Base-by-base conservation (phyloP, 257 asterid genomes). In the Dorcoceras hygrometricum region DNA sequence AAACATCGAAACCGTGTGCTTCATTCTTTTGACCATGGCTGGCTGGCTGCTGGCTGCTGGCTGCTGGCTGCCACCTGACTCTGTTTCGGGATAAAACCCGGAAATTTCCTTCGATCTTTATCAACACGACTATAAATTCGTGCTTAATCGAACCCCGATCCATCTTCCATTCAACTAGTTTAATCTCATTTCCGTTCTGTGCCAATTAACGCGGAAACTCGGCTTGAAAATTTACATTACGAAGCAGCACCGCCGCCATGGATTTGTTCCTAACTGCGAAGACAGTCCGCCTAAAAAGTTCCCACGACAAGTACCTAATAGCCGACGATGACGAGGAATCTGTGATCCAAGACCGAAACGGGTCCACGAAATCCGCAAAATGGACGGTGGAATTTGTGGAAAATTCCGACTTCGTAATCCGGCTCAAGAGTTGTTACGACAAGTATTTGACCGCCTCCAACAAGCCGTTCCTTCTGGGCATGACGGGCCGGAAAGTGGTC, bases 401-500 rank as follows among this genome's bases (percentile, higher is more conserved):
- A 0, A 66, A 54, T 64, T 66, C 78, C 73, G 80, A 73, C 71
- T 62, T 75, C 26, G 67, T 72, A 0, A 75, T 89, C 83, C 87
- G 95, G 4, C 85, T 89, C 61, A 78, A 79, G 71, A 82, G 91
- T 77, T 81, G 87, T 73, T 81, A 84, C 73, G 83, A 83, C 57
- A 86, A 82, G 83, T 89, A 84, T 77, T 61, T 89, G 0, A 89
- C 95, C 19, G 95, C 96, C 57, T 79, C 96, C 0, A 86, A 89
- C 51, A 82, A 69, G 46, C 80, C 91, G 23, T 89, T 81, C 29
- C 84, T 89, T 1, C 81, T 94, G 14, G 95, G 97, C 9, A 78
- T 85, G 95, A 90, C 99, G 1, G 97, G 97, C 7, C 78, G 81
- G 23, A 88, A 88, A 53, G 99, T 84, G 43, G 50, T 73, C 19